These are phyloP conservation scores for Phytophthora sp. DNA, from an alignment of 352 stramenopile species.

Conservation along the genomic window DNA sequence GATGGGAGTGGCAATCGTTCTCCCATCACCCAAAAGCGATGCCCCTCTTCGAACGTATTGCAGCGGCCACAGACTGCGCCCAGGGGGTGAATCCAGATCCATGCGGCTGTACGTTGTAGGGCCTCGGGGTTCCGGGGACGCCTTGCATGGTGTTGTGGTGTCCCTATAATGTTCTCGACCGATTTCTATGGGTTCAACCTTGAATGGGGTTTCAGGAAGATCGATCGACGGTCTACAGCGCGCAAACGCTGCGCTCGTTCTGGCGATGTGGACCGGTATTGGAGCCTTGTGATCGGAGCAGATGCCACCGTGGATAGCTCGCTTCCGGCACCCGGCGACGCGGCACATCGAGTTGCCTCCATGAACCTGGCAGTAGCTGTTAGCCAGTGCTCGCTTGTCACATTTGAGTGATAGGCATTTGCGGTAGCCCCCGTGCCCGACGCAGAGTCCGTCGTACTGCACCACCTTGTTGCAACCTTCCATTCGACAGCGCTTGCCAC, in stretches of 20 bases:
- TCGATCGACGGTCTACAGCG: conserved; percentile 26
- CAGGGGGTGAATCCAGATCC: too few relatives aligned
- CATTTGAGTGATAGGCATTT: conserved; percentile 57
- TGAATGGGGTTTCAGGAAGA: conserved; percentile 12
- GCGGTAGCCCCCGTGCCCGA: conserved; percentile 60
- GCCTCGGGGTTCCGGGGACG: too few relatives aligned
- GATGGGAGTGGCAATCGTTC: conserved; percentile 30
- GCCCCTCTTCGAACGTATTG: conserved; percentile 26
- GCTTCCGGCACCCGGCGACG: conserved; percentile 40
- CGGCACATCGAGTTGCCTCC: conserved; percentile 51
- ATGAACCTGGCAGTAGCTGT: conserved; percentile 53
- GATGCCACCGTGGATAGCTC: conserved; percentile 42
- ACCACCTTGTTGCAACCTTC: conserved; percentile 64
- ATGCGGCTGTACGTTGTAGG: not conserved
- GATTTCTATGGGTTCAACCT: conserved; percentile 22
- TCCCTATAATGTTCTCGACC: not conserved
- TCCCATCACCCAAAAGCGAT: conserved; percentile 4
- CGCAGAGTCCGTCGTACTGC: conserved; percentile 64
- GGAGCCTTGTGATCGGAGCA: conserved; percentile 45
- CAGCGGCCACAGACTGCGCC: conserved; percentile 12
- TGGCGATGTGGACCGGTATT: not conserved
- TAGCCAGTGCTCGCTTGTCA: conserved; percentile 50
- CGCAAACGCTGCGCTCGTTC: not conserved
- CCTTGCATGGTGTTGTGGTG: not conserved
- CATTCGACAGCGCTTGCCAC: conserved; percentile 54